A percentile compares a stretch with the other conserved stretches of the same genome.
Evolutionary conservation across 75 land plant species (phyloP).

Genomic region (Cryptomeria japonica): DNA sequence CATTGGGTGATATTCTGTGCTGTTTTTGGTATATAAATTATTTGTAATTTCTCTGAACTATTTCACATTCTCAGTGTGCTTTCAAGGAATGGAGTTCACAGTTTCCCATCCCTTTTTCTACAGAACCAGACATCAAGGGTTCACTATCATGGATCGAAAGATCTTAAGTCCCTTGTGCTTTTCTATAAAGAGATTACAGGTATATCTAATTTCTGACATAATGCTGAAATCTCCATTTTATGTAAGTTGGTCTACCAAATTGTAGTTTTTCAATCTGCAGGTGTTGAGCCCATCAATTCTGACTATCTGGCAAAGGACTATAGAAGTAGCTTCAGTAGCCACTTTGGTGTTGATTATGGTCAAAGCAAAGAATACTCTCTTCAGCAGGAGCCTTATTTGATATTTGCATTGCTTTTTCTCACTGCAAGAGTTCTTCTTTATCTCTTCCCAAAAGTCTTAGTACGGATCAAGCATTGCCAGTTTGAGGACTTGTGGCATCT

Average conservation of each 20-base stretch:
- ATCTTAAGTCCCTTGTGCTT: constrained; percentile 44
- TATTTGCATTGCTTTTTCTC: constrained; percentile 42
- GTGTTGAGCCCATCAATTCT: background rate
- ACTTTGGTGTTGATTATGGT: background rate
- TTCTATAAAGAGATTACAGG: constrained; percentile 87
- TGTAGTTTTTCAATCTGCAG: background rate
- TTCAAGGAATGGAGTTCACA: constrained; percentile 93
- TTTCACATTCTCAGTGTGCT: constrained; percentile 58
- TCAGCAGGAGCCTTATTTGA: constrained; percentile 45
- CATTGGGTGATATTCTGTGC: background rate
- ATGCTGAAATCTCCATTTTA: background rate
- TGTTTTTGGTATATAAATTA: background rate
- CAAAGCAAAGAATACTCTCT: background rate
- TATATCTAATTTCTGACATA: constrained; percentile 17
- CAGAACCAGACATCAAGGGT: constrained; percentile 73
- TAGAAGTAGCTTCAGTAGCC: background rate
- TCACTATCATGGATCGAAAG: constrained; percentile 80
- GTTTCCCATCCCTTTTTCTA: constrained; percentile 83
- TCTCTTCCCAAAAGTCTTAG: constrained; percentile 32
- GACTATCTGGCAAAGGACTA: constrained; percentile 5
- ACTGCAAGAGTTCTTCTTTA: constrained; percentile 20
- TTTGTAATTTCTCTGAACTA: background rate
- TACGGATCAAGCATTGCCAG: constrained; percentile 28
- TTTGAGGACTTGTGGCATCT: constrained; percentile 24
- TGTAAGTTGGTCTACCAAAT: background rate